Conservation (phyloP, 179 eudicot genomes). For the Spinacia oleracea region DNA sequence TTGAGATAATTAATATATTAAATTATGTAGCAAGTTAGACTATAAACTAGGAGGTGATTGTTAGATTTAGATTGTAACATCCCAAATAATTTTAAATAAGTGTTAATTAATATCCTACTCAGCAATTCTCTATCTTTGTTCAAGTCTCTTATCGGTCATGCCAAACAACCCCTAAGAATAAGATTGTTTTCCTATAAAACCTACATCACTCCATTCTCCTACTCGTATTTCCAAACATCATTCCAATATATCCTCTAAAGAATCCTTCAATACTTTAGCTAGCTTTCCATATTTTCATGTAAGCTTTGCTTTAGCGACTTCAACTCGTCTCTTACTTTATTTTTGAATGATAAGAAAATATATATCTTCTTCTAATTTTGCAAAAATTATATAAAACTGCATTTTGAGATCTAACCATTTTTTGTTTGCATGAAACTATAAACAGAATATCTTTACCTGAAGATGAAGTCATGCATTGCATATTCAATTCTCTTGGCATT, state of each 20-base stretch:
- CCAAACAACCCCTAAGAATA: no score
- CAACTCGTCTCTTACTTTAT: neutral
- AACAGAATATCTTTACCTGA: neutral
- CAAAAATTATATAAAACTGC: no score
- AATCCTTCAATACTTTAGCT: neutral
- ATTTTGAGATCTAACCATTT: neutral
- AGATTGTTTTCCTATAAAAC: neutral
- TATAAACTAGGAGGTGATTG: neutral
- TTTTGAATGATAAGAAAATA: no score
- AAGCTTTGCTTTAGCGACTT: no score
- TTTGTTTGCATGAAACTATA: neutral
- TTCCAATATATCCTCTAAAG: neutral
- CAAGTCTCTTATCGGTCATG: no score
- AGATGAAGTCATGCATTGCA: constrained; percentile 15
- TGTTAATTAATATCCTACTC: no score
- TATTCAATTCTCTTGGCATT: neutral
- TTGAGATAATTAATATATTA: neutral
- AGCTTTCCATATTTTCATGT: neutral
- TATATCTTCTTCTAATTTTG: no score
- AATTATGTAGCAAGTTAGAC: neutral
- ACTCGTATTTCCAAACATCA: neutral
- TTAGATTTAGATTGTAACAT: no score
- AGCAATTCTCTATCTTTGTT: neutral
- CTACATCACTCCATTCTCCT: neutral
- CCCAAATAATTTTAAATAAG: no score